phyloP scores from a whole-genome alignment of 1,284 basidiomycete genomes.

The Cutaneotrichosporon cyanovorans region DNA sequence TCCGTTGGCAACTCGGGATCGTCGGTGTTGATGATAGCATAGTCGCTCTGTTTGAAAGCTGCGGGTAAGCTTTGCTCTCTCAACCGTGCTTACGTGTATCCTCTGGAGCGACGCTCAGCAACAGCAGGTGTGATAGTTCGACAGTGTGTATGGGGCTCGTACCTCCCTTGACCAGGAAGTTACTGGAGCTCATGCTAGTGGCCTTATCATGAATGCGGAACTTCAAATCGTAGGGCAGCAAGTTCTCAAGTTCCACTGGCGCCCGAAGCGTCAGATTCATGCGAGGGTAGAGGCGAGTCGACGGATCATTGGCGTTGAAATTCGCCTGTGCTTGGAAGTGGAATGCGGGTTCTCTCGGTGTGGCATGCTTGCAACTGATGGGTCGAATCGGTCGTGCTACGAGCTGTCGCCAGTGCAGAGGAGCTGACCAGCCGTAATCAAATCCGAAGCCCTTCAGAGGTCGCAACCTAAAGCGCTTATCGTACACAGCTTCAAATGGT shows the following conservation, averaged over 20 bases:
- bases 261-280: conserved; percentile 83
- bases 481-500: conserved; percentile 83
- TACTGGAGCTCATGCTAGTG: conserved; percentile 70
- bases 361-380: conserved; percentile 76
- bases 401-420: conserved; percentile 88
- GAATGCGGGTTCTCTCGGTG: conserved; percentile 81
- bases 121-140: conserved; percentile 82
- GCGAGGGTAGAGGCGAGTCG: conserved; percentile 68
- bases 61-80: conserved; percentile 46
- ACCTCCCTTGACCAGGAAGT: conserved; percentile 87
- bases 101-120: conserved; percentile 86
- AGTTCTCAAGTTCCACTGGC: conserved; percentile 92
- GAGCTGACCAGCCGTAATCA: conserved; percentile 68
- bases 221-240: conserved; percentile 90
- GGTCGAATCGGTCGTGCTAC: conserved; percentile 69
- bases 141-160: conserved; percentile 96
- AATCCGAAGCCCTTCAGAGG: conserved; percentile 78
- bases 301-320: conserved; percentile 62
- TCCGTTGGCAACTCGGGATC: conserved; percentile 57
- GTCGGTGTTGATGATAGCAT: conserved; percentile 94
- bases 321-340: conserved; percentile 90
- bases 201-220: conserved; percentile 97
- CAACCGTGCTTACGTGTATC: conserved; percentile 56
- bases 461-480: conserved; percentile 75
- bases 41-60: conserved; percentile 94